phyloP scores from a whole-genome alignment of 2,329 filamentous ascomycete species.

The Canariomyces notabilis region DNA sequence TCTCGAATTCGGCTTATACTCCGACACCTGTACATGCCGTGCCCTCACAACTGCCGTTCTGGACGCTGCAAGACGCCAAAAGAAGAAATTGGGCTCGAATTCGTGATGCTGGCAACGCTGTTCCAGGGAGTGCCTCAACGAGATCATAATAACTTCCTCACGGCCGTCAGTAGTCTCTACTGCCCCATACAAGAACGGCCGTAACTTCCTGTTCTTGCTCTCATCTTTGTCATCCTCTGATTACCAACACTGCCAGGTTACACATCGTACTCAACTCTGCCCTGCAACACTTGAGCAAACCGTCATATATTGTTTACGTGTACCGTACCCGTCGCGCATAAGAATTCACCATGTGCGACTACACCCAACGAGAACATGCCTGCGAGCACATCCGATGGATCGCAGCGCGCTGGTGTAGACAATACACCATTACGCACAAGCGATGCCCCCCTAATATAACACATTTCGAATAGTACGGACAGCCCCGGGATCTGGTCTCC shows the following conservation, averaged over 20 bases:
- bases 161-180: background rate
- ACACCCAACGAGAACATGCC: conserved; percentile 33
- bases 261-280: background rate
- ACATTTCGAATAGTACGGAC: conserved; percentile 24
- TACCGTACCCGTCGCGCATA: background rate
- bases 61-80: no score
- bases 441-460: conserved; percentile 27
- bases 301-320: no score
- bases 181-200: background rate
- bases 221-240: background rate
- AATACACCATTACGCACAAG: conserved; percentile 26
- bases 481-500: background rate
- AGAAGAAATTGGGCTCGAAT: no score
- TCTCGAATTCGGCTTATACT: no score
- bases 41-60: no score
- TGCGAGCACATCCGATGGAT: conserved; percentile 30
- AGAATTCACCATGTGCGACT: conserved; percentile 29
- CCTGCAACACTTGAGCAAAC: background rate
- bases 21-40: no score
- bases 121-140: background rate
- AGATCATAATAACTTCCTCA: background rate
- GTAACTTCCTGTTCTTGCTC: background rate
- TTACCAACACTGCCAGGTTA: background rate
- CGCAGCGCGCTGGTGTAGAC: conserved; percentile 27
- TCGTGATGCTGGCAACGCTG: background rate